Conservation (phyloP, 2,329 filamentous ascomycete species). For the Colletotrichum orchidophilum region DNA sequence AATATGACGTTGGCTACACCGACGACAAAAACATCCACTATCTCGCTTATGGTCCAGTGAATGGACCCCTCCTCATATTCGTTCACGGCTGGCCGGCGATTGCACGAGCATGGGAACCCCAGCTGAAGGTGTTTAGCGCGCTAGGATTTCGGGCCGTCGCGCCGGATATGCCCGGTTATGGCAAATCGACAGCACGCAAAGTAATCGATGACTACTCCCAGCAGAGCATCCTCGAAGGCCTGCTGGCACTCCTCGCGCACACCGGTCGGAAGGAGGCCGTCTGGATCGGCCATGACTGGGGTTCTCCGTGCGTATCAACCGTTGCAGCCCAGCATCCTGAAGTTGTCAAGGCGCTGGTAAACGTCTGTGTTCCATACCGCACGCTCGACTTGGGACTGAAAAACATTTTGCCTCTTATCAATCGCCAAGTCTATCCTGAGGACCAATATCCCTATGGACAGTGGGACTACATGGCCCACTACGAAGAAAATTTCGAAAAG, state of each 20-base stretch:
- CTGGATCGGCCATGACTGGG: conserved; percentile 60
- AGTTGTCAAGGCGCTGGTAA: conserved; percentile 33
- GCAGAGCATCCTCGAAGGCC: conserved; percentile 43
- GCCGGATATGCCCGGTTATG: conserved; percentile 49
- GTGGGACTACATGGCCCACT: conserved; percentile 43
- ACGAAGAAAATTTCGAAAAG: conserved; percentile 40
- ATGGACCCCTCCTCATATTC: conserved; percentile 44
- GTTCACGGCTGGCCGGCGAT: conserved; percentile 50
- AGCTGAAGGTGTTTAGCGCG: conserved; percentile 40
- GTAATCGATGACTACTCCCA: conserved; percentile 42
- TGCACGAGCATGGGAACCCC: conserved; percentile 43
- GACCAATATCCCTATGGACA: conserved; percentile 48
- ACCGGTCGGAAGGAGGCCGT: conserved; percentile 48
- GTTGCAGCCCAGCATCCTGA: conserved; percentile 42
- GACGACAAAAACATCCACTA: neutral
- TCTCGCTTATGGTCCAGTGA: neutral
- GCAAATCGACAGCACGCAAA: conserved; percentile 44
- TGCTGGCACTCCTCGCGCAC: conserved; percentile 45
- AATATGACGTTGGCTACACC: neutral
- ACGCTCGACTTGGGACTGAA: conserved; percentile 52
- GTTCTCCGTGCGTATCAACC: conserved; percentile 39
- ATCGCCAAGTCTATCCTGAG: conserved; percentile 55
- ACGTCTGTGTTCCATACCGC: conserved; percentile 49
- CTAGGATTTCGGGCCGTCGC: conserved; percentile 45
- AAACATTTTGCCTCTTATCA: conserved; percentile 44